A percentile compares a stretch with the other conserved stretches of the same genome.
Evolutionary conservation across 2,329 filamentous ascomycete species (phyloP).

Genomic region (Penicillium sp.): DNA sequence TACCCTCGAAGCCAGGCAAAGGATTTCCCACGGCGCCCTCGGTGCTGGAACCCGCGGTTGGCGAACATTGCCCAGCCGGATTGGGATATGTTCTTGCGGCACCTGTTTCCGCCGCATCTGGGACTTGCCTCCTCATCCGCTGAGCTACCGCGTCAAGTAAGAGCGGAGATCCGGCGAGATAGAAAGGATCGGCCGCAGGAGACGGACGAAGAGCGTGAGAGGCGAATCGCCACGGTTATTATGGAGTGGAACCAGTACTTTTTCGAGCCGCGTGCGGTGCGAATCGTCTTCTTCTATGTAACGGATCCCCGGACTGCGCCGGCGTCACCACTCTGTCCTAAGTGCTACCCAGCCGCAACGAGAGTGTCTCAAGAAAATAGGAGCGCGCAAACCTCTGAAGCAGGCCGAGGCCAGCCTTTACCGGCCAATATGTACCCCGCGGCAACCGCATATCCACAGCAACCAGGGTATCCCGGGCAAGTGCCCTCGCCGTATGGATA

Average conservation of each 20-base stretch:
- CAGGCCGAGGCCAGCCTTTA: conserved; percentile 15
- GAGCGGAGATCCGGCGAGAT: conserved; percentile 47
- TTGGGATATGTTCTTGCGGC: conserved; percentile 50
- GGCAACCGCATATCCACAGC: conserved; percentile 16
- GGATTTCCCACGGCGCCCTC: conserved; percentile 48
- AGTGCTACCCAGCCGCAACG: conserved; percentile 47
- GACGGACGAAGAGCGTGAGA: conserved; percentile 45
- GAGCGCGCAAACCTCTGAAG: conserved; percentile 15
- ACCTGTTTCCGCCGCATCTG: conserved; percentile 47
- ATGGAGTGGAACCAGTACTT: conserved; percentile 51
- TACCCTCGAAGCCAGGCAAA: conserved; percentile 47
- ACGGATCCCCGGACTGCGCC: conserved; percentile 38
- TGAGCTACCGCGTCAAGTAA: conserved; percentile 43
- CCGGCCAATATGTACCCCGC: conserved; percentile 13
- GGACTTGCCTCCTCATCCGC: conserved; percentile 42
- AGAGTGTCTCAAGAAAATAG: conserved; percentile 32
- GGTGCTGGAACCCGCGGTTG: conserved; percentile 43
- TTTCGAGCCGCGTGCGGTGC: conserved; percentile 43
- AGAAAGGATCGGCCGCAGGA: conserved; percentile 49
- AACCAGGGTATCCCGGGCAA: conserved; percentile 14
- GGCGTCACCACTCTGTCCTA: conserved; percentile 44
- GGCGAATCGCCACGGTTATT: conserved; percentile 45
- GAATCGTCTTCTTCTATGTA: conserved; percentile 42
- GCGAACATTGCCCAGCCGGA: conserved; percentile 46
- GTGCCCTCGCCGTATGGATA: conserved; percentile 20